A percentile compares a stretch with the other conserved stretches of the same genome.
phyloP scores from a whole-genome alignment of 148 eudicot species.

The Rhododendron vialii region DNA sequence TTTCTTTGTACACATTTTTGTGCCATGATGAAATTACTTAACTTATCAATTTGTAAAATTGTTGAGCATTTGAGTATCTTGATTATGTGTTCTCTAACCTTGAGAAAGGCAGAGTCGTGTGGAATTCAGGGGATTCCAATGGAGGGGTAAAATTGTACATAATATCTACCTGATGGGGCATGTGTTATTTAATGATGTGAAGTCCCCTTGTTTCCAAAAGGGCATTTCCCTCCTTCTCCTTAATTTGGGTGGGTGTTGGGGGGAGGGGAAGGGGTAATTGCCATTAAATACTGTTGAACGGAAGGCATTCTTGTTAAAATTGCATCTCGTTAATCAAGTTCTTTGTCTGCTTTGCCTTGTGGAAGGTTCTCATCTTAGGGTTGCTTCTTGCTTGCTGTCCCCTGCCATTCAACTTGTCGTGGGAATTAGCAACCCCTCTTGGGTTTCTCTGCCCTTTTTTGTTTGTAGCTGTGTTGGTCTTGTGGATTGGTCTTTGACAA shows the following conservation, averaged over 20 bases:
- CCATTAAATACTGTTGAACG: not conserved
- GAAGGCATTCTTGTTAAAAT: conserved; percentile 3
- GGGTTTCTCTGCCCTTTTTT: conserved; percentile 87
- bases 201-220: not conserved
- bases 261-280: not conserved
- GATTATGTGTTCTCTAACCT: not conserved
- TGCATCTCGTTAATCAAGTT: conserved; percentile 4
- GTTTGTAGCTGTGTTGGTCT: conserved; percentile 92
- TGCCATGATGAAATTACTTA: not conserved
- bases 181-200: not conserved
- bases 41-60: not conserved
- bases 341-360: conserved; percentile 12
- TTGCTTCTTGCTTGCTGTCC: conserved; percentile 68
- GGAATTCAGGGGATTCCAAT: not conserved
- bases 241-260: not conserved
- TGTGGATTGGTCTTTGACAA: conserved; percentile 96
- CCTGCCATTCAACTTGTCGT: conserved; percentile 76
- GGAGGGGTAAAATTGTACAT: not conserved
- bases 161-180: not conserved
- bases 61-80: not conserved
- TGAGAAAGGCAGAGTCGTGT: not conserved
- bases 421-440: conserved; percentile 92
- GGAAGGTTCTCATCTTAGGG: conserved; percentile 65
- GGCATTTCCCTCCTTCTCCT: not conserved
- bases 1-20: not conserved